Conservation (phyloP, 2,329 filamentous ascomycete species). For the Clonostachys sp. region DNA sequence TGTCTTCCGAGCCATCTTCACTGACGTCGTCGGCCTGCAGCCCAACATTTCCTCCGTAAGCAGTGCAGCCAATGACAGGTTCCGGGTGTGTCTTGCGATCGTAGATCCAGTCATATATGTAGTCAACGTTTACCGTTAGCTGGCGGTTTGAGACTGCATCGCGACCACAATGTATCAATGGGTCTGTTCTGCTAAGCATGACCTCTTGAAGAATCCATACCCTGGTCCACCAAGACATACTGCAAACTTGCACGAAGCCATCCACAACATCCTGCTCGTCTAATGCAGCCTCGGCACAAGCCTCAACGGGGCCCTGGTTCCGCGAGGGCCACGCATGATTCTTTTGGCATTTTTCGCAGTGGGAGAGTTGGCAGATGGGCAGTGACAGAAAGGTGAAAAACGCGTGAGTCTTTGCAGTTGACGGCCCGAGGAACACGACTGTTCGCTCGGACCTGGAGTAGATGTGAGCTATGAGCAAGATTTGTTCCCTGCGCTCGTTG, state of each 20-base stretch:
- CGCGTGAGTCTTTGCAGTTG: too few relatives aligned
- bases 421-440: constrained; percentile 5
- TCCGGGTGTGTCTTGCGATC: neutral
- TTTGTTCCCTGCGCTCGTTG: constrained; percentile 9
- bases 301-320: neutral
- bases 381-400: too few relatives aligned
- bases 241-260: constrained; percentile 7
- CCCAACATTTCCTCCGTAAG: neutral
- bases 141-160: neutral
- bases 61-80: neutral
- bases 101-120: neutral
- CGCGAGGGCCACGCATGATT: neutral
- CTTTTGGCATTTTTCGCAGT: too few relatives aligned
- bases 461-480: constrained; percentile 12
- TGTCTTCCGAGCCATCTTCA: neutral
- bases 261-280: constrained; percentile 1
- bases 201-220: constrained; percentile 21
- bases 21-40: neutral
- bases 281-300: constrained; percentile 2
- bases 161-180: neutral
- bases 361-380: too few relatives aligned
- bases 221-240: constrained; percentile 15
- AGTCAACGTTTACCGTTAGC: neutral
- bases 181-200: constrained; percentile 5
- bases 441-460: constrained; percentile 6